Evolutionary conservation across 1,284 basidiomycete species (phyloP).

Genomic region (Inonotus hispidus): DNA sequence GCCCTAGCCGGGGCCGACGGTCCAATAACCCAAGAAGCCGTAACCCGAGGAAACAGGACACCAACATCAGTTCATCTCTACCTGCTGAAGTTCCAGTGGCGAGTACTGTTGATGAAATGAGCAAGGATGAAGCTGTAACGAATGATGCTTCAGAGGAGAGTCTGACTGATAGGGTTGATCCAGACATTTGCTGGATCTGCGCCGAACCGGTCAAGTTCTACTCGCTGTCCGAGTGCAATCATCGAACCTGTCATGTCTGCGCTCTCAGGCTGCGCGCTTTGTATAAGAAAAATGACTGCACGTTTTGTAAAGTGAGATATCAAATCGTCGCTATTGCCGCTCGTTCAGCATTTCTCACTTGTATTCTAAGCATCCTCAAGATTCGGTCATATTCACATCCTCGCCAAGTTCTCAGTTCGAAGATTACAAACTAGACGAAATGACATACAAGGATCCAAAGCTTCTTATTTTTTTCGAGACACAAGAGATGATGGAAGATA

Average conservation of each 20-base stretch:
- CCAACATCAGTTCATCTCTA: not conserved
- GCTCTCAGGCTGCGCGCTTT: conserved; percentile 86
- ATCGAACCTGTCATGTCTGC: conserved; percentile 91
- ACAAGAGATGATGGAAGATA: conserved; percentile 92
- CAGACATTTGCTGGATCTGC: conserved; percentile 85
- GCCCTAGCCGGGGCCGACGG: conserved; percentile 1
- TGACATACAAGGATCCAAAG: conserved; percentile 70
- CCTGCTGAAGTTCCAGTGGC: not conserved
- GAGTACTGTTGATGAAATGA: not conserved
- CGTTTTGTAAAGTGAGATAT: conserved; percentile 85
- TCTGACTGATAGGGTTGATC: conserved; percentile 31
- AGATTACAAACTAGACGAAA: conserved; percentile 51
- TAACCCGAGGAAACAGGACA: not conserved
- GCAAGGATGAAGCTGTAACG: not conserved
- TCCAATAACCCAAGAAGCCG: conserved; percentile 15
- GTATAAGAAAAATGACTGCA: conserved; percentile 92
- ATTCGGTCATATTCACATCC: conserved; percentile 76
- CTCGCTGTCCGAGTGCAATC: conserved; percentile 86
- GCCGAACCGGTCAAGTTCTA: conserved; percentile 92
- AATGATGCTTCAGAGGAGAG: conserved; percentile 15
- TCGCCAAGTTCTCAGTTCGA: conserved; percentile 62
- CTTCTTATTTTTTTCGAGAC: conserved; percentile 86
- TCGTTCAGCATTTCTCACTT: not conserved
- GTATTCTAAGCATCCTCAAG: conserved; percentile 62
- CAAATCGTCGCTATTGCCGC: not conserved